phyloP scores from a whole-genome alignment of 2,329 filamentous ascomycete genomes.

The Monilinia fructigena region DNA sequence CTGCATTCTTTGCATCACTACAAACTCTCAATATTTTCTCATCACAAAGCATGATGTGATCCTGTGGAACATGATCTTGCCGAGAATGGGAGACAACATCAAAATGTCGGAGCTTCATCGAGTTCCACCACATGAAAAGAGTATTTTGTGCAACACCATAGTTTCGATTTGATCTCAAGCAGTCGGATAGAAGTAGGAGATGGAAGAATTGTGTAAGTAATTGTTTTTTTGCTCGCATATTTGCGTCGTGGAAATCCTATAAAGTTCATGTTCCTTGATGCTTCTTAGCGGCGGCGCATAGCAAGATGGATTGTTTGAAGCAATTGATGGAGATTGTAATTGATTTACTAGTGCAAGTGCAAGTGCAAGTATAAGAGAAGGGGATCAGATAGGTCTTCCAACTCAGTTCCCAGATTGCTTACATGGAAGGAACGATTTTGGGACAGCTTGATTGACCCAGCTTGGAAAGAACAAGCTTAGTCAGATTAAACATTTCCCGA shows the following conservation, averaged over 20 bases:
- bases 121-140: slow-evolving; percentile 14
- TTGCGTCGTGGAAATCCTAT: background rate
- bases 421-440: background rate
- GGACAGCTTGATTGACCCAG: background rate
- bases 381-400: background rate
- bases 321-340: background rate
- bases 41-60: slow-evolving; percentile 12
- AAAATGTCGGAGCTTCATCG: slow-evolving; percentile 1
- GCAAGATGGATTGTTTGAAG: background rate
- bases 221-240: background rate
- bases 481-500: background rate
- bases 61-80: slow-evolving; percentile 11
- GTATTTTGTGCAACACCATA: slow-evolving; percentile 9
- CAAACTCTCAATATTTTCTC: background rate
- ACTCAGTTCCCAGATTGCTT: background rate
- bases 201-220: slow-evolving; percentile 11
- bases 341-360: background rate
- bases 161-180: slow-evolving; percentile 14
- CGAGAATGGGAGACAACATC: slow-evolving; percentile 17
- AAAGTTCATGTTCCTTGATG: background rate
- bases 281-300: background rate
- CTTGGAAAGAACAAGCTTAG: background rate
- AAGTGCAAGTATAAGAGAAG: background rate
- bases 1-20: slow-evolving; percentile 5
- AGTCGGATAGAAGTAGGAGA: slow-evolving; percentile 15